These are phyloP conservation scores for Epichloe sibirici DNA, from an alignment of 2,329 filamentous ascomycete genomes.

Conservation along the genomic window DNA sequence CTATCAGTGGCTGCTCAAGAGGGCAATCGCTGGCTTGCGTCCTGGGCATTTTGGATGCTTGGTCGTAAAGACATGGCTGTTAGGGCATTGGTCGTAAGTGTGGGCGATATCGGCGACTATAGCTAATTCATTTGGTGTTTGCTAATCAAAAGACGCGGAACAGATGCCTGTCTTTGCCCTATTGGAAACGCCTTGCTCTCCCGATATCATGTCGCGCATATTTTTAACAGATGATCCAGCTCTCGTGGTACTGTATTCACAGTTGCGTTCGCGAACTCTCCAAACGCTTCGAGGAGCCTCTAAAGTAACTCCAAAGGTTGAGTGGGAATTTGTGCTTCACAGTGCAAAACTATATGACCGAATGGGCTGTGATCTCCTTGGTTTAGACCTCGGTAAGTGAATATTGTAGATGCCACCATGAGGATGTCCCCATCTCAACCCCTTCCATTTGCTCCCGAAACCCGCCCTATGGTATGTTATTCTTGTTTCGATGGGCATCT, in stretches of 20 bases:
- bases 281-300: constrained; percentile 79
- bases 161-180: constrained; percentile 69
- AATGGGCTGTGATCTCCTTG: constrained; percentile 88
- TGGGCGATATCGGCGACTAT: not conserved
- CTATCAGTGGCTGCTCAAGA: constrained; percentile 65
- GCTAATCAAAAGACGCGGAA: not conserved
- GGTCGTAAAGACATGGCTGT: constrained; percentile 73
- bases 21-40: constrained; percentile 86
- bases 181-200: constrained; percentile 53
- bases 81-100: constrained; percentile 62
- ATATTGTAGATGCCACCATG: constrained; percentile 7
- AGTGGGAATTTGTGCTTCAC: constrained; percentile 83
- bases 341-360: constrained; percentile 75
- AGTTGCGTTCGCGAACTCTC: constrained; percentile 68
- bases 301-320: constrained; percentile 63
- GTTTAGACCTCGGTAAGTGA: constrained; percentile 61
- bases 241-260: constrained; percentile 73
- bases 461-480: not conserved
- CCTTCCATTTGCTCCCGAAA: not conserved
- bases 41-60: constrained; percentile 93
- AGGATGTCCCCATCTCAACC: not conserved
- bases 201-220: constrained; percentile 60
- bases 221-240: constrained; percentile 88
- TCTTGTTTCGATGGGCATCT: not conserved
- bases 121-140: not conserved